Conservation (phyloP, 2,329 filamentous ascomycete genomes). For the Beauveria varroae region DNA sequence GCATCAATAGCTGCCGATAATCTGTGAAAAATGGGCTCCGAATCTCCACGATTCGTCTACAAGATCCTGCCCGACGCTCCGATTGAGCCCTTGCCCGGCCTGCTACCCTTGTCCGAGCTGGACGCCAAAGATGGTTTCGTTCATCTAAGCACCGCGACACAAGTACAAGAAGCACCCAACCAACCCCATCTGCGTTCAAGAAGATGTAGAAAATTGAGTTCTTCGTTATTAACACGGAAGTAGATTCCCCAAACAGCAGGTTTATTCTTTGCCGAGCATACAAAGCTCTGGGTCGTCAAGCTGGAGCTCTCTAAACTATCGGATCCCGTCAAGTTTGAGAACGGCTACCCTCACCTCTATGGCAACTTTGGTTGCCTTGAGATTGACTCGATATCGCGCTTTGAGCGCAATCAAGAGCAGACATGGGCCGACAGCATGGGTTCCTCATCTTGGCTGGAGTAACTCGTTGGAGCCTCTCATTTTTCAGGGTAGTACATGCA, state of each 20-base stretch:
- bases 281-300: constrained; percentile 44
- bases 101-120: constrained; percentile 51
- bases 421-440: constrained; percentile 41
- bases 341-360: constrained; percentile 52
- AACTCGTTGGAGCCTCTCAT: constrained; percentile 1
- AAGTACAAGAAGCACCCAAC: constrained; percentile 31
- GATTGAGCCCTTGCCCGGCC: constrained; percentile 42
- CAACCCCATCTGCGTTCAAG: not conserved
- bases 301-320: constrained; percentile 40
- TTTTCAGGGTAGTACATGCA: not conserved
- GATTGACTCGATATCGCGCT: constrained; percentile 38
- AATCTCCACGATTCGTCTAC: constrained; percentile 42
- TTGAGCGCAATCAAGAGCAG: constrained; percentile 34
- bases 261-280: constrained; percentile 34
- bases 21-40: constrained; percentile 20
- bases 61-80: constrained; percentile 52
- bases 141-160: constrained; percentile 49
- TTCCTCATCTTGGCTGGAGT: constrained; percentile 34
- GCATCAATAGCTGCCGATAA: not conserved
- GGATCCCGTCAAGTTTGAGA: constrained; percentile 46
- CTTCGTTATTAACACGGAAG: not conserved
- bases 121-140: constrained; percentile 55
- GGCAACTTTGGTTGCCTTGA: constrained; percentile 48
- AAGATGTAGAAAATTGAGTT: not conserved
- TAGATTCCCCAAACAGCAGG: constrained; percentile 38